Base-by-base conservation (phyloP, 129 eudicot species). In the Flaveria brownii region DNA sequence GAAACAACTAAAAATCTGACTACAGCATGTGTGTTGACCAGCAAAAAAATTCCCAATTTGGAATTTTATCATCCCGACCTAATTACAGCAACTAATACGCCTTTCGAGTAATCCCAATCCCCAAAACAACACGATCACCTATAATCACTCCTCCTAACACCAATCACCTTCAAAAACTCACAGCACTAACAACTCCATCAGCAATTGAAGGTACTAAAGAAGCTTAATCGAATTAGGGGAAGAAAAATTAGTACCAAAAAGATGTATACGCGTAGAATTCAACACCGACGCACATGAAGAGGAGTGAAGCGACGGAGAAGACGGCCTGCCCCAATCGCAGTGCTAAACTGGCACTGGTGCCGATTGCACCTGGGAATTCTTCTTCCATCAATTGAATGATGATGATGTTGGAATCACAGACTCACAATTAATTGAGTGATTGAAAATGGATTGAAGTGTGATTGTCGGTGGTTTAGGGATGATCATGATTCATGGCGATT, bases 321-420 rank as follows among this genome's bases (percentile, higher is more conserved):
- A 87, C 10, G 45, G 96, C 88, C 49, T 93, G 98, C 17, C 97
- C 98, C 26, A 93, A 74, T 62, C 98, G 81, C 42, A 93, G 77
- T 72, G 97, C 98, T 86, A 93, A 87, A 75, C 98, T 90, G 5
- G 91, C 98, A 66, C 98, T 91, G 17, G 98, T 88, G 41, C 98
- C 98, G 20, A 93, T 20, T 73, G 97, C 82, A 17, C 98, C 97
- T 33, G 97, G 93, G 70, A 88, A 80, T 70, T 93, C 97, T 16
- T 87, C 97, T 42, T 74, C 73, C 75, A 72, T 80, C 28, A 16
- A 65, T 76, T 33, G n/a, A n/a, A 55, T 55, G 9, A 12, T 17
- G 1, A 1, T 23, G 14, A 36, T 36, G 26, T 22, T 43, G 11
- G 36, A 25, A 74, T 59, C 47, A 22, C 0, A 60, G 10, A 9